Evolutionary conservation across 2,329 filamentous ascomycete genomes (phyloP), one percentile per base, ranked within the genome.

Genomic region (Paracoccidioides brasiliensis): DNA sequence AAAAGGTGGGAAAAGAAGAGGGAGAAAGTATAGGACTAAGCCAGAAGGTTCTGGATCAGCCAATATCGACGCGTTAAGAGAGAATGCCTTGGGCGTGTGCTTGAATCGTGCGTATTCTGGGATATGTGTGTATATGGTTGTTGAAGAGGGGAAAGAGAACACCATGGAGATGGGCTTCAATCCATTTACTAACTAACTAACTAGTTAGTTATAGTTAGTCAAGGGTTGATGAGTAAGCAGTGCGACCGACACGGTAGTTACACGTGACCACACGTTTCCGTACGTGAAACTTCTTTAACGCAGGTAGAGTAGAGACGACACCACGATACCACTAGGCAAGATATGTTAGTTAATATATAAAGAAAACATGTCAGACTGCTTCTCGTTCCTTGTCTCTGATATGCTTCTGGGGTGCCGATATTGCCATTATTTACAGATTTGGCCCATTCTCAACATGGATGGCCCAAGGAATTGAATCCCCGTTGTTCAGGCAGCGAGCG

Each of bases 11-110:
- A 61, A 60, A 61, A 63, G 62, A 65, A 57, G 60, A 58, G 60
- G 61, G 57, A 53, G 57, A 60, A 63, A 61, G 62, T 62, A 64
- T 64, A 65, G 67, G 79, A 82, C 80, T 77, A 80, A 82, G 74
- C 79, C 77, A 76, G 70, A 61, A 58, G 58, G 55, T 56, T 67
- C 71, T 74, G 74, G 76, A 64, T 76, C 77, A 80, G 78, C 76
- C 77, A 66, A 63, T 53, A 55, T 41, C 37, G 42, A 56, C 56
- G 37, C 38, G 28, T 30, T 58, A 52, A 56, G 42, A 48, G 35
- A 43, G 43, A 37, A 33, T 5, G 15, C 44, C 52, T 45, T 48
- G 38, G 35, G 52, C 37, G 10, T 40, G 55, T 46, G 52, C 40
- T 55, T 14, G 38, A 54, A 37, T 37, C 15, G 30, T 49, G 44